Percentiles rank a stretch among this genome's conserved stretches.
Evolutionary conservation across 371 early-diverging fungal genomes (phyloP).

Genomic region (Mucor saturninus): DNA sequence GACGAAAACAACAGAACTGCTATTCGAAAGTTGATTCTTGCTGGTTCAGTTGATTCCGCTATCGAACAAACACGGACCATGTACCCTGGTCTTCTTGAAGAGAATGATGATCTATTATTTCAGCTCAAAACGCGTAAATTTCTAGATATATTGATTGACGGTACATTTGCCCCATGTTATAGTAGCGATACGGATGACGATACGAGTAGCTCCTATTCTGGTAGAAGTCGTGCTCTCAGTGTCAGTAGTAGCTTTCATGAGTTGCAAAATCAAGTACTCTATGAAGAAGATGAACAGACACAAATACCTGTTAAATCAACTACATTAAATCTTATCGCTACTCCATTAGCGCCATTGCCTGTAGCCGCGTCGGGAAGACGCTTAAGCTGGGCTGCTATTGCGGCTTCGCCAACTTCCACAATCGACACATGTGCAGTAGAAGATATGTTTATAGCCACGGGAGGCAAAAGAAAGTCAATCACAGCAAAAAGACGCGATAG

Average conservation of each 20-base stretch:
- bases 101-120: conserved; percentile 66
- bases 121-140: conserved; percentile 81
- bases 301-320: conserved; percentile 1
- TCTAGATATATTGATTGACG: conserved; percentile 67
- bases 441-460: not conserved
- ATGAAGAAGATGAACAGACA: conserved; percentile 15
- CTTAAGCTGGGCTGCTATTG: conserved; percentile 41
- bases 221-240: conserved; percentile 21
- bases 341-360: conserved; percentile 24
- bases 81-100: conserved; percentile 65
- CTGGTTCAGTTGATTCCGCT: conserved; percentile 42
- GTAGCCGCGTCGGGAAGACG: conserved; percentile 39
- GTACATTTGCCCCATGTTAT: not conserved
- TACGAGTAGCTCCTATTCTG: conserved; percentile 10
- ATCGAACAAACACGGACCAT: conserved; percentile 55
- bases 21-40: conserved; percentile 14
- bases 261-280: conserved; percentile 8
- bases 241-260: conserved; percentile 9
- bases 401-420: conserved; percentile 25
- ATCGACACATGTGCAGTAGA: not conserved
- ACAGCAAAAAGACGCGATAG: conserved; percentile 9
- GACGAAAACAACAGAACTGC: not conserved
- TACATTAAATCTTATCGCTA: not conserved
- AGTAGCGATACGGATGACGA: conserved; percentile 18
- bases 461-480: not conserved